Evolutionary conservation across 2,329 filamentous ascomycete species (phyloP), one percentile per base, ranked within the genome.

Genomic region (Capronia americana): DNA sequence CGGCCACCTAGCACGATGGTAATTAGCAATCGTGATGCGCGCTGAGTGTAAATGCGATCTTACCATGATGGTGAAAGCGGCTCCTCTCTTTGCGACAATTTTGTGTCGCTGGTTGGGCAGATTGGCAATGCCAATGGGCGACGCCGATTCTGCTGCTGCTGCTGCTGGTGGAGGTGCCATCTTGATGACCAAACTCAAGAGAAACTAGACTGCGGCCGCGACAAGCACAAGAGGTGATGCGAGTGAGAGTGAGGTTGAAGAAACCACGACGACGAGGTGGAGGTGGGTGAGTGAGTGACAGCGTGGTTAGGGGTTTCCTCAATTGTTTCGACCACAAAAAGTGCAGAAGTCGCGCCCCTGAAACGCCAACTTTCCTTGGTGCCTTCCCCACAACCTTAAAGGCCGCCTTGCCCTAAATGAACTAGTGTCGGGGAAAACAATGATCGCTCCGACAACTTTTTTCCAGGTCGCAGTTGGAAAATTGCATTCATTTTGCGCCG

Each of bases 51-150:
- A 20, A 41, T 12, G 11, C 11, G 77, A 54, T 41, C 85, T 70
- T 85, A 97, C 95, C 95, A 99, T 99, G 78, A 99, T 97, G 73
- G 95, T 99, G 84, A 99, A 99, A 78, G 93, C 92, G 77, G 95
- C 96, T 83, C 95, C 95, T 83, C 96, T 90, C 82, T 89, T 90
- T 69, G 88, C 88, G 75, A 90, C 88, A 77, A 90, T 90, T 82
- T 90, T 90, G 84, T 90, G 88, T 76, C 86, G 85, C 83, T 90
- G 88, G 80, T 90, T 90, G 75, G 88, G 88, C 75, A 90, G 83
- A 79, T 90, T 90, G 84, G 88, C 88, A 87, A 90, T 90, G 82
- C 88, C 88, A 86, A 90, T 90, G 74, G 87, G 87, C 75, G 86
- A 86, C 67, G 85, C 83, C 72, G 86, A 86, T 76, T 90, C 87